Evolutionary conservation across 257 asterid species (phyloP).

Genomic region (Leptodermis oblonga): DNA sequence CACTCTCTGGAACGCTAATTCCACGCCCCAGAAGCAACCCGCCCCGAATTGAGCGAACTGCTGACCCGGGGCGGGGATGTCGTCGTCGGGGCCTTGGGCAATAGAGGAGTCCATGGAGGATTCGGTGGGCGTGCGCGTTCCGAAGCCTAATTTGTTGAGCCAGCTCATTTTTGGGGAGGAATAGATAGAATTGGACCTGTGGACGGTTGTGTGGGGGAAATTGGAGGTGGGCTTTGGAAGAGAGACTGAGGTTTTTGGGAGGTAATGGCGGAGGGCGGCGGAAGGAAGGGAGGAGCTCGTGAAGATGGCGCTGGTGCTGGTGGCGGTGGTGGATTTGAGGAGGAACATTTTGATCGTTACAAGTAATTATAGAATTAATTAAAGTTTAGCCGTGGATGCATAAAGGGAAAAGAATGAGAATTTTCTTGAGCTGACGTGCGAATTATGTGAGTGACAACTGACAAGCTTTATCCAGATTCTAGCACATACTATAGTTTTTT

Average conservation of each 20-base stretch:
- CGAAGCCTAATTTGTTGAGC: constrained; percentile 75
- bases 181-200: constrained; percentile 20
- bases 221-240: constrained; percentile 33
- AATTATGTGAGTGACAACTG: constrained; percentile 5
- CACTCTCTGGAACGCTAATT: constrained; percentile 82
- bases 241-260: constrained; percentile 34
- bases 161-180: constrained; percentile 53
- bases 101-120: constrained; percentile 48
- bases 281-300: constrained; percentile 34
- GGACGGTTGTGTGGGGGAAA: constrained; percentile 18
- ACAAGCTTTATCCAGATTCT: not conserved
- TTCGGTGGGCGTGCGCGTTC: constrained; percentile 50
- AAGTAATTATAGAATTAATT: not conserved
- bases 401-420: not conserved
- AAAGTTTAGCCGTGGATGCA: not conserved
- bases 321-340: constrained; percentile 26
- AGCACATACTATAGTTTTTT: not conserved
- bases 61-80: constrained; percentile 69
- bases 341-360: constrained; percentile 33
- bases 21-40: constrained; percentile 98
- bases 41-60: constrained; percentile 86
- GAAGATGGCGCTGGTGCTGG: constrained; percentile 7
- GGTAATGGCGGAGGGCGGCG: constrained; percentile 25
- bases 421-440: constrained; percentile 5
- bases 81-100: constrained; percentile 76